Evolutionary conservation across 345 rosid species (phyloP).

Genomic region (Cardiospermum halicacabum): DNA sequence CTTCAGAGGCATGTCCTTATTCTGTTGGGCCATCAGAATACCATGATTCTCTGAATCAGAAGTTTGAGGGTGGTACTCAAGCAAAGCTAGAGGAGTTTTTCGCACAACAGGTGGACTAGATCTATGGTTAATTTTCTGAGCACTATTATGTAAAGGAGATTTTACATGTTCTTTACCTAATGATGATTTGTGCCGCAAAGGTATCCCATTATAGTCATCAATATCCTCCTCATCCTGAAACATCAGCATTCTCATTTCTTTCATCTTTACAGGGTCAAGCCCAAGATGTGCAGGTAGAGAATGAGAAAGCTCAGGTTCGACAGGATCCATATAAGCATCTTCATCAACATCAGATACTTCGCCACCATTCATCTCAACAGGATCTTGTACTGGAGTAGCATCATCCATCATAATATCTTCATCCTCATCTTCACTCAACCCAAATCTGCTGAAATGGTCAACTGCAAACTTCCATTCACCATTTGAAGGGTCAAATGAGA

Average conservation of each 20-base stretch:
- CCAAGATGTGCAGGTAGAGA: conserved; percentile 96
- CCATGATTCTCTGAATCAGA: conserved; percentile 46
- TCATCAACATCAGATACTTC: conserved; percentile 40
- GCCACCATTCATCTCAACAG: conserved; percentile 34
- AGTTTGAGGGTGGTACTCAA: conserved; percentile 65
- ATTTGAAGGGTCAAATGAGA: conserved; percentile 52
- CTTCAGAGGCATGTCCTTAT: conserved; percentile 53
- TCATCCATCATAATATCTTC: conserved; percentile 80
- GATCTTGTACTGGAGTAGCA: conserved; percentile 35
- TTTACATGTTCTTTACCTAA: conserved; percentile 40
- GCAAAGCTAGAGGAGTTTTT: conserved; percentile 70
- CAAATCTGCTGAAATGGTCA: conserved; percentile 89
- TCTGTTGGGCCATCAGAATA: conserved; percentile 72
- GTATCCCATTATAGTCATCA: conserved; percentile 35
- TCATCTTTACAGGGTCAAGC: conserved; percentile 82
- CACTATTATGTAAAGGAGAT: conserved; percentile 35
- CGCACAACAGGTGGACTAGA: conserved; percentile 44
- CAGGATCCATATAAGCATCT: conserved; percentile 37
- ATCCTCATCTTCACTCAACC: conserved; percentile 89
- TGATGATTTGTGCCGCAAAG: conserved; percentile 37
- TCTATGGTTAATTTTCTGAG: conserved; percentile 44
- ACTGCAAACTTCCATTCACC: conserved; percentile 82
- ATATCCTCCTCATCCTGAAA: conserved; percentile 61
- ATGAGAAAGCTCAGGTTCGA: conserved; percentile 71
- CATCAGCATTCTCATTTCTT: conserved; percentile 92